A percentile compares a stretch with the other conserved stretches of the same genome.
These are phyloP conservation scores for Umbelopsis isabellina DNA, from an alignment of 192 early-diverging fungal genomes.

Conservation along the genomic window DNA sequence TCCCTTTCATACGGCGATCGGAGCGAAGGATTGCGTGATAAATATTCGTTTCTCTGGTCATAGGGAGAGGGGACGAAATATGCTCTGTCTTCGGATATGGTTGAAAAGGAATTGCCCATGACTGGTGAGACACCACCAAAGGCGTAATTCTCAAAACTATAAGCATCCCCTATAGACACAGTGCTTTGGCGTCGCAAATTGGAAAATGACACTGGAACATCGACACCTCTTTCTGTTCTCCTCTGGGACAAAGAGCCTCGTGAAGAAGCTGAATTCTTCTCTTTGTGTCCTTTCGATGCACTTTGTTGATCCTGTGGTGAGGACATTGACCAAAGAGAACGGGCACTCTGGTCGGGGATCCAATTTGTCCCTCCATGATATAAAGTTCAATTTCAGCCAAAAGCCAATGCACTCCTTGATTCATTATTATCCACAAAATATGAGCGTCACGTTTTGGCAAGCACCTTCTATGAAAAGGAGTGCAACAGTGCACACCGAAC, in stretches of 20 bases:
- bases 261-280: neutral
- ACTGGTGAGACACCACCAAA: conserved; percentile 39
- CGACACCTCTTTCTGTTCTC: conserved; percentile 33
- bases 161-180: conserved; percentile 17
- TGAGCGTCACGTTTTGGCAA: conserved; percentile 18
- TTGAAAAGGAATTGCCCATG: conserved; percentile 31
- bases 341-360: neutral
- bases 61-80: conserved; percentile 1
- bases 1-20: conserved; percentile 36
- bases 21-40: conserved; percentile 25
- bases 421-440: neutral
- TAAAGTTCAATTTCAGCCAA: neutral
- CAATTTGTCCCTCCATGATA: neutral
- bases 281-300: neutral
- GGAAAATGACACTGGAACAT: conserved; percentile 35
- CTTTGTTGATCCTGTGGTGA: conserved; percentile 13
- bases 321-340: conserved; percentile 3
- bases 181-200: conserved; percentile 22
- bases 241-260: conserved; percentile 32
- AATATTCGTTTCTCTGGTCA: neutral
- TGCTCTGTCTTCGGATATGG: neutral
- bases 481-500: neutral
- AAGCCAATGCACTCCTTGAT: neutral
- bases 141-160: conserved; percentile 25
- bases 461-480: conserved; percentile 13